phyloP scores from a whole-genome alignment of 345 rosid genomes.

The Arabidopsis arenosa region DNA sequence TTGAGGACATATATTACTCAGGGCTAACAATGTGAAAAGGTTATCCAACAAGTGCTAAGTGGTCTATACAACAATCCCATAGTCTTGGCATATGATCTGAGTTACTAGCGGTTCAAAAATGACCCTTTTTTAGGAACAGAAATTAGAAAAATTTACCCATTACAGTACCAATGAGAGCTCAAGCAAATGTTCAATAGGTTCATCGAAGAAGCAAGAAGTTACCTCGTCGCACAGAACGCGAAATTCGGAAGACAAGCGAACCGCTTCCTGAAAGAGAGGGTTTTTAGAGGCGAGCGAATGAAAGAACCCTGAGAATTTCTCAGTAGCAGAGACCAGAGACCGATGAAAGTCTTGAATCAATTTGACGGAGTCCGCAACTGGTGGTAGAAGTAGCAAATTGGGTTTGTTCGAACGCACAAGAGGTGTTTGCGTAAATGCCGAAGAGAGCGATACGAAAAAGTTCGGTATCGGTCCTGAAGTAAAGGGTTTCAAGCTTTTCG shows the following conservation, averaged over 20 bases:
- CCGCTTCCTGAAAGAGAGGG: constrained; percentile 54
- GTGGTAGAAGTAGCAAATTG: constrained; percentile 39
- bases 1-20: constrained; percentile 10
- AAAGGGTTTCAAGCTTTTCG: constrained; percentile 32
- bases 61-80: constrained; percentile 4
- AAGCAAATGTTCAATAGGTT: neutral
- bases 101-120: neutral
- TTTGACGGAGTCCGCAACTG: constrained; percentile 43
- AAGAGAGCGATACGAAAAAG: constrained; percentile 46
- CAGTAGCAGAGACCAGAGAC: constrained; percentile 54
- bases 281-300: constrained; percentile 55
- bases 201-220: neutral
- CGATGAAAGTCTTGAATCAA: constrained; percentile 51
- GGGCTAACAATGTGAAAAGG: neutral
- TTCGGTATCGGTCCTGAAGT: constrained; percentile 35
- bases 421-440: constrained; percentile 54
- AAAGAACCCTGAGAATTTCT: constrained; percentile 48
- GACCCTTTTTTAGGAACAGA: neutral
- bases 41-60: neutral
- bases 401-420: constrained; percentile 42
- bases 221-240: constrained; percentile 56
- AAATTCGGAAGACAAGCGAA: constrained; percentile 56
- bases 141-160: neutral
- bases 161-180: constrained; percentile 17
- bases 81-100: neutral